Evolutionary conservation across 2,329 filamentous ascomycete species (phyloP).

Genomic region (Pseudogymnoascus pannorum): DNA sequence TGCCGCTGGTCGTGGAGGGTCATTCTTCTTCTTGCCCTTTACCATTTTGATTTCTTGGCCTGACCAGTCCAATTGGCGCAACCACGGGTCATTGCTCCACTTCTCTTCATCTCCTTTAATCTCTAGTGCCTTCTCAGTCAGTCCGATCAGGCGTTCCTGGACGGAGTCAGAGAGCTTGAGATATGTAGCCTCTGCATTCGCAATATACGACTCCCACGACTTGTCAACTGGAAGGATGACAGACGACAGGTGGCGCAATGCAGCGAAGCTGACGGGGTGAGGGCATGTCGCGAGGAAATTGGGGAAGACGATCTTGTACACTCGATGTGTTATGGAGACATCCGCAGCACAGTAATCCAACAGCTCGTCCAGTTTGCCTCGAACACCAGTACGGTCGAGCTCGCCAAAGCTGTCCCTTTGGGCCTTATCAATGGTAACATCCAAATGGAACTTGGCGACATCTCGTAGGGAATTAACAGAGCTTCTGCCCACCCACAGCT

Average conservation of each 20-base stretch:
- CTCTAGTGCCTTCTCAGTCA: slow-evolving; percentile 71
- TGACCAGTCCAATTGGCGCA: slow-evolving; percentile 90
- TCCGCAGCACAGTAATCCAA: slow-evolving; percentile 93
- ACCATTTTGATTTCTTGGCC: slow-evolving; percentile 86
- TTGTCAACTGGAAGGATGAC: slow-evolving; percentile 87
- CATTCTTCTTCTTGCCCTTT: slow-evolving; percentile 82
- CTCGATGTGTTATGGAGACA: slow-evolving; percentile 82
- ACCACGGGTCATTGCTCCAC: slow-evolving; percentile 79
- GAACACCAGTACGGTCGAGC: slow-evolving; percentile 63
- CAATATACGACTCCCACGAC: slow-evolving; percentile 79
- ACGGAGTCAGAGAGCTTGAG: slow-evolving; percentile 70
- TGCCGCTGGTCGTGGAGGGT: slow-evolving; percentile 67
- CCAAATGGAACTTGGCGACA: slow-evolving; percentile 92
- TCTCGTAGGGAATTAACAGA: slow-evolving; percentile 93
- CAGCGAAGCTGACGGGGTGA: slow-evolving; percentile 94
- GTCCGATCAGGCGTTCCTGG: slow-evolving; percentile 60
- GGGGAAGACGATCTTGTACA: slow-evolving; percentile 91
- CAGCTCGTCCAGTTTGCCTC: slow-evolving; percentile 68
- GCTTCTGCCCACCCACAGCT: slow-evolving; percentile 90
- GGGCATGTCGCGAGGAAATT: slow-evolving; percentile 85
- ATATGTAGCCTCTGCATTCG: slow-evolving; percentile 80
- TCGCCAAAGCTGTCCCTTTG: slow-evolving; percentile 80
- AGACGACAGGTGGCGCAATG: slow-evolving; percentile 83
- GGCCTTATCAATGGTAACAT: slow-evolving; percentile 85
- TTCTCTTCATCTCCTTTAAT: slow-evolving; percentile 61